Base-by-base conservation (phyloP, 352 stramenopile species). In the Lagenidium sp. region DNA sequence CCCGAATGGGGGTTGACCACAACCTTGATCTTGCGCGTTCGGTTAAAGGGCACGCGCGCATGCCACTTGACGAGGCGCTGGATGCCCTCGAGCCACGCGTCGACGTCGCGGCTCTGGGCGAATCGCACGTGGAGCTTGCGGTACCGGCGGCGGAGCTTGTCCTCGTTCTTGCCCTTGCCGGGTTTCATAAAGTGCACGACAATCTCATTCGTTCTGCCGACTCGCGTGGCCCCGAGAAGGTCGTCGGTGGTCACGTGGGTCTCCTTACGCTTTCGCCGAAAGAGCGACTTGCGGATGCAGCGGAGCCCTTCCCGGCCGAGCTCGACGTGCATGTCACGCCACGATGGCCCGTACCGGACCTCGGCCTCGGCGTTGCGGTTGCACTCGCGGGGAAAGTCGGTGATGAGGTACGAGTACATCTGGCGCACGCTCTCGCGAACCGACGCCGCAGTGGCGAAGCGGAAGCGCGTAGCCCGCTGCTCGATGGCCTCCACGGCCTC, bases 1-100 rank as follows among this genome's bases (percentile, higher is more conserved):
- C 73, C 77, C 1, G 73, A 83, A 56, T 86, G 67, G 7, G 77
- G 77, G 58, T 89, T 89, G 40, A 89, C 70, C 7, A 89, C 70
- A 30, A 82, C 74, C 41, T 89, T 83, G 50, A 86, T 82, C 21
- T 65, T 65, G 22, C 77, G 68, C 23, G 58, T 65, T 28, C 60
- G 44, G 21, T 65, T 53, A 13, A 68, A 41, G 6, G 77, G 77
- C 16, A 86, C 77, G 31, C 77, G 73, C 16, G 77, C 74, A n/a
- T 75, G 40, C 77, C 74, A 89, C 36, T 83, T 84, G 8, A 84
- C 69, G 38, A 83, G 63, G 29, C 40, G 19, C 51, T 82, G 71
- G 21, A 89, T 22, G 1, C 67, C 66, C 11, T 52, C 28, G 21
- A 71, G 53, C 37, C 68, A 68, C 36, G 65, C 47, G 6, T 55